Conservation (phyloP, 176 grass and related monocot genomes). For the Oryza glumipatula region DNA sequence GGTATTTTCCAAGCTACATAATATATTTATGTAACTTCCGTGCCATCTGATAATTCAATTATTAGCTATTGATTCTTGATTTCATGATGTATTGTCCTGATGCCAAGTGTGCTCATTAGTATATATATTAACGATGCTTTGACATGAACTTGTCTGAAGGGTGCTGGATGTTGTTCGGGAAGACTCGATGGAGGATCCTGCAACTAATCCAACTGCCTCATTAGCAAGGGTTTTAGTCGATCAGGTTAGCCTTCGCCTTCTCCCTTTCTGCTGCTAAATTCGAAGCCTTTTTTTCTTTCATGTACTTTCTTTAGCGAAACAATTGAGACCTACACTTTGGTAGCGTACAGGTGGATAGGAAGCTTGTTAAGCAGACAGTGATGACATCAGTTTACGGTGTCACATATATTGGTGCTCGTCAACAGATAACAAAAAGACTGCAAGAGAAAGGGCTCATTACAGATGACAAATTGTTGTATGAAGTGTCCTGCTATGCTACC, state of each 20-base stretch:
- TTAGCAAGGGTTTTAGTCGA: conserved; percentile 81
- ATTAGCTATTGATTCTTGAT: conserved; percentile 27
- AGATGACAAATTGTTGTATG: conserved; percentile 73
- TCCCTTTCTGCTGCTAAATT: not conserved
- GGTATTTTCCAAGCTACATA: not conserved
- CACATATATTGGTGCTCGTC: conserved; percentile 89
- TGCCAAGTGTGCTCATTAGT: conserved; percentile 12
- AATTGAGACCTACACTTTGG: conserved; percentile 52
- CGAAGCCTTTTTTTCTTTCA: conserved; percentile 19
- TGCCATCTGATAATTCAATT: conserved; percentile 4
- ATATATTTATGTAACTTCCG: conserved; percentile 27
- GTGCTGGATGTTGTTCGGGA: conserved; percentile 72
- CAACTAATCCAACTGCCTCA: conserved; percentile 61
- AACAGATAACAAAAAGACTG: conserved; percentile 85
- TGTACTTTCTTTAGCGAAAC: conserved; percentile 41
- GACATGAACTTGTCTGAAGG: conserved; percentile 52
- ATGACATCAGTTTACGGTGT: conserved; percentile 99
- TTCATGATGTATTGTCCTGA: conserved; percentile 8
- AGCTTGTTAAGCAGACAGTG: conserved; percentile 97
- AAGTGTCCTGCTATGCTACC: conserved; percentile 80
- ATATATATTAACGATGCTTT: conserved; percentile 27
- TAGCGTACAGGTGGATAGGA: conserved; percentile 97
- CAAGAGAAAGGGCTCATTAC: conserved; percentile 89
- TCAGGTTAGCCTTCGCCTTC: conserved; percentile 68
- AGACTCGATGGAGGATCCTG: conserved; percentile 76